These are phyloP conservation scores for Talaromyces verruculosus DNA, from an alignment of 2,329 filamentous ascomycete species.

Conservation along the genomic window DNA sequence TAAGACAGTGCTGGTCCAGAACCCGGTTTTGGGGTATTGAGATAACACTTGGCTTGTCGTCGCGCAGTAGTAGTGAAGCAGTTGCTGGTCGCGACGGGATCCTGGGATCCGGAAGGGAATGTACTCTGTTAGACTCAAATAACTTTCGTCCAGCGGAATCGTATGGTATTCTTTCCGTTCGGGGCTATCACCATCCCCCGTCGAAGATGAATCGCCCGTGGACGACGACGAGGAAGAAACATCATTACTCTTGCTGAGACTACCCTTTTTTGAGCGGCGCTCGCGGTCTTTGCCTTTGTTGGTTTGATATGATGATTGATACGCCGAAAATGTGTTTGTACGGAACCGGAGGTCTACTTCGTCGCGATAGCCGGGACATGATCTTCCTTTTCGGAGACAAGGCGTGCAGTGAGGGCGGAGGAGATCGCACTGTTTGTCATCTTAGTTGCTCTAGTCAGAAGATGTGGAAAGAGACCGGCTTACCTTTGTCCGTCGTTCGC, in stretches of 20 bases:
- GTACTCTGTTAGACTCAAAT: neutral
- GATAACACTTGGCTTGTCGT: neutral
- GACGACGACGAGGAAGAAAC: neutral
- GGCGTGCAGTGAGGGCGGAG: conserved; percentile 4
- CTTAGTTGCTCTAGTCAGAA: neutral
- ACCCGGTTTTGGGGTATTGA: neutral
- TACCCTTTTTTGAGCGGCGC: neutral
- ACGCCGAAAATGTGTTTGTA: neutral
- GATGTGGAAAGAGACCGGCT: neutral
- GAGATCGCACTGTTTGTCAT: conserved; percentile 3
- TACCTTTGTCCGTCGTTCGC: conserved; percentile 9
- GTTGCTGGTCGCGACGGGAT: neutral
- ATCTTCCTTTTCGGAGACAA: conserved; percentile 2
- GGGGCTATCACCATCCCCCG: neutral
- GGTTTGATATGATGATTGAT: neutral
- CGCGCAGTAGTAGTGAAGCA: neutral
- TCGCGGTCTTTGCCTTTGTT: neutral
- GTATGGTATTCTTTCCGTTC: neutral
- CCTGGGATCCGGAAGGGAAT: neutral
- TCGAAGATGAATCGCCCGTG: neutral
- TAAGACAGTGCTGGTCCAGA: conserved; percentile 11
- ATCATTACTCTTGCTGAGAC: neutral
- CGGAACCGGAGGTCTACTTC: conserved; percentile 2
- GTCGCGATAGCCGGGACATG: conserved; percentile 8
- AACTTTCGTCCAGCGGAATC: neutral